phyloP scores from a whole-genome alignment of 805 yeast genomes.

The Pichia nanzhaoensis region DNA sequence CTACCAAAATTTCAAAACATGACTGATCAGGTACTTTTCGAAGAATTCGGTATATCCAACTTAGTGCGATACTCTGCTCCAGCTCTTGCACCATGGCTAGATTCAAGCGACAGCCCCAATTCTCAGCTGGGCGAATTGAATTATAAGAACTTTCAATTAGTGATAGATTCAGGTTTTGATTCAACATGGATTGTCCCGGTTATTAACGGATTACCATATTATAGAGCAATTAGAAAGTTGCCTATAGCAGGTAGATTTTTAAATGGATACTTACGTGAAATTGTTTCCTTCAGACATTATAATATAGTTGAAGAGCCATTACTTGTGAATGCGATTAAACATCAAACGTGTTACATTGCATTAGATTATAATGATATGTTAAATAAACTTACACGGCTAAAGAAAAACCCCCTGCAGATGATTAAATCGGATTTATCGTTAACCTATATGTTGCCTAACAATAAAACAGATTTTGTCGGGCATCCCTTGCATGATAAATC shows the following conservation, averaged over 20 bases:
- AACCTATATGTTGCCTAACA: constrained; percentile 83
- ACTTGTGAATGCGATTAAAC: constrained; percentile 79
- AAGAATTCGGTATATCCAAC: constrained; percentile 77
- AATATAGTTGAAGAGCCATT: constrained; percentile 89
- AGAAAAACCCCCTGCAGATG: constrained; percentile 15
- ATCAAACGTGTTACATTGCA: constrained; percentile 66
- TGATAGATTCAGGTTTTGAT: constrained; percentile 83
- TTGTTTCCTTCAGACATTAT: constrained; percentile 84
- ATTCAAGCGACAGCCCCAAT: constrained; percentile 10
- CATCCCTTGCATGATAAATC: constrained; percentile 29
- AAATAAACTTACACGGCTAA: constrained; percentile 22
- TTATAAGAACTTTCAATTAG: constrained; percentile 57
- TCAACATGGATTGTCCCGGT: constrained; percentile 86
- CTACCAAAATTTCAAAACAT: constrained; percentile 75
- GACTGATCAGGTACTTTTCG: constrained; percentile 89
- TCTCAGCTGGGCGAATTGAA: constrained; percentile 1
- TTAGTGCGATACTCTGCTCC: constrained; percentile 62
- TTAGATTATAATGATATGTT: constrained; percentile 38
- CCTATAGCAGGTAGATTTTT: constrained; percentile 84
- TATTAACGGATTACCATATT: constrained; percentile 66
- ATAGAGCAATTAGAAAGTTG: constrained; percentile 69
- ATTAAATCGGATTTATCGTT: constrained; percentile 34
- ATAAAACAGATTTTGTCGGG: constrained; percentile 73
- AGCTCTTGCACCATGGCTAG: constrained; percentile 58
- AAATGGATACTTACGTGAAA: constrained; percentile 76